These are phyloP conservation scores for Carnegiea gigantea DNA, from an alignment of 179 eudicot genomes.

Conservation along the genomic window DNA sequence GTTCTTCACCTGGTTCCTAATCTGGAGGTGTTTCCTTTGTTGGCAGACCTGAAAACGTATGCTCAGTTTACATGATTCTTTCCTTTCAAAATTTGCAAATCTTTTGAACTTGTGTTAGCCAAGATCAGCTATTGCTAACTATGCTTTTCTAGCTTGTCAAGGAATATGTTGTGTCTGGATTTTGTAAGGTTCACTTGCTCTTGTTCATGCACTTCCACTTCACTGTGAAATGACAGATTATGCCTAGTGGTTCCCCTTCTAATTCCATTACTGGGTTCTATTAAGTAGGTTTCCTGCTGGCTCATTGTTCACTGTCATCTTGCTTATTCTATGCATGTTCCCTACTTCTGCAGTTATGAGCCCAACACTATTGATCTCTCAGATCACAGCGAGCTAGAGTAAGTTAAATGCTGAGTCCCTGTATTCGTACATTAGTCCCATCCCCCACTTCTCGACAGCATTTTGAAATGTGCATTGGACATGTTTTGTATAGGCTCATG, in stretches of 20 bases:
- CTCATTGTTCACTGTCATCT: neutral
- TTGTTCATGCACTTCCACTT: neutral
- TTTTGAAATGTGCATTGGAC: neutral
- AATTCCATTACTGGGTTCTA: too few relatives aligned
- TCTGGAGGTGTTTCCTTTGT: constrained; percentile 84
- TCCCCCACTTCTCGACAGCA: neutral
- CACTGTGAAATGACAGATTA: neutral
- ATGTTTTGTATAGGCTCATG: neutral
- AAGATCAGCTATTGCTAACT: constrained; percentile 4
- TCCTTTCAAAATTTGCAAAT: neutral
- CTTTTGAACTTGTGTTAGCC: neutral
- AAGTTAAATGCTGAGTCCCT: constrained; percentile 27
- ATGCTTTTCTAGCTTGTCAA: neutral
- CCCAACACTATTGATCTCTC: constrained; percentile 95
- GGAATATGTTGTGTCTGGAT: too few relatives aligned
- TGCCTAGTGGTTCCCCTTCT: too few relatives aligned
- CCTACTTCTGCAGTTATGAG: constrained; percentile 63
- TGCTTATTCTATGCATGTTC: neutral
- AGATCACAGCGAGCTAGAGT: constrained; percentile 86
- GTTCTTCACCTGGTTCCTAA: constrained; percentile 97
- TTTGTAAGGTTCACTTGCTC: too few relatives aligned
- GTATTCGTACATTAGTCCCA: neutral
- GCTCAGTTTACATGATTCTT: constrained; percentile 26
- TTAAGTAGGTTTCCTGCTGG: neutral
- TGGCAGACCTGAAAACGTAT: constrained; percentile 81